These are phyloP conservation scores for Ogataea parapolymorpha DNA, from an alignment of 805 yeast genomes.

Conservation along the genomic window DNA sequence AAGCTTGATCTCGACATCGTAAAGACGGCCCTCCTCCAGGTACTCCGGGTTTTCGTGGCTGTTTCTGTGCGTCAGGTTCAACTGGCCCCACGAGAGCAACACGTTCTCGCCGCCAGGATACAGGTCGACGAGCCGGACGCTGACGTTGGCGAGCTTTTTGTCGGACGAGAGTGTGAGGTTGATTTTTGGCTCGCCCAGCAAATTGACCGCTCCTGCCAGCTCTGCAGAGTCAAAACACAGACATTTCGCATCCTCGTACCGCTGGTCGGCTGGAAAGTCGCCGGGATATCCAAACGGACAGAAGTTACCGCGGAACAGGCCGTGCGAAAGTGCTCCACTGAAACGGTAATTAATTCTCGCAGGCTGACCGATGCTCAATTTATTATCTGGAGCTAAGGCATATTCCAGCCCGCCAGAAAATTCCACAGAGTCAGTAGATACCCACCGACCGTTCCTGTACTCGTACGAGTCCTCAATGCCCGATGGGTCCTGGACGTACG, in stretches of 20 bases:
- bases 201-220: conserved; percentile 23
- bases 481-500: conserved; percentile 43
- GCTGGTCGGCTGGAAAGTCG: conserved; percentile 45
- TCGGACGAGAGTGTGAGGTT: conserved; percentile 35
- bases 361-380: conserved; percentile 4
- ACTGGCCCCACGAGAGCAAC: conserved; percentile 44
- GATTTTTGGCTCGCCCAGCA: conserved; percentile 39
- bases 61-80: conserved; percentile 40
- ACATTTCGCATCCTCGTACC: conserved; percentile 40
- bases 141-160: conserved; percentile 37
- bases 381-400: conserved; percentile 11
- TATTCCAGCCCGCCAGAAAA: conserved; percentile 17
- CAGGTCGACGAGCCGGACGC: conserved; percentile 39
- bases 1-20: conserved; percentile 34
- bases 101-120: conserved; percentile 37
- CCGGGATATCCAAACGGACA: conserved; percentile 47
- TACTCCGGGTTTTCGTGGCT: conserved; percentile 41
- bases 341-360: conserved; percentile 18
- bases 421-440: conserved; percentile 25
- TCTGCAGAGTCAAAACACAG: conserved; percentile 34
- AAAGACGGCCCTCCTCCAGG: conserved; percentile 31
- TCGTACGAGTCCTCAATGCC: conserved; percentile 36
- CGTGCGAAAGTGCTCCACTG: conserved; percentile 39
- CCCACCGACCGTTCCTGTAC: conserved; percentile 40
- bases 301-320: conserved; percentile 42